Conservation (phyloP, 2,329 filamentous ascomycete genomes). For the Bipolaris oryzae region DNA sequence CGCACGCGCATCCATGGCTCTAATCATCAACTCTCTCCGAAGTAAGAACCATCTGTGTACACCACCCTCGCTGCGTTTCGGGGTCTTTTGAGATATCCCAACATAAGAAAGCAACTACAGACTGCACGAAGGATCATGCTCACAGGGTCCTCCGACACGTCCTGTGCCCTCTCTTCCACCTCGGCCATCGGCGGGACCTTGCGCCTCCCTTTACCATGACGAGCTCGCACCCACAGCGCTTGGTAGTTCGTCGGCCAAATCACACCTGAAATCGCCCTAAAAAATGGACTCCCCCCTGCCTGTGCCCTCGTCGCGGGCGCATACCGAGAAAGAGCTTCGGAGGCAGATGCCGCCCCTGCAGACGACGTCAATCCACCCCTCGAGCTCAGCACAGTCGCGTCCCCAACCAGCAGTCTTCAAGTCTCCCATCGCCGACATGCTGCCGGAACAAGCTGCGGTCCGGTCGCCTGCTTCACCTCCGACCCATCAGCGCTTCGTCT, state of each 20-base stretch:
- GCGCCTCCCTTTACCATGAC: conserved; percentile 32
- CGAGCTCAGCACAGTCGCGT: conserved; percentile 22
- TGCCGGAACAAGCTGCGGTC: conserved; percentile 17
- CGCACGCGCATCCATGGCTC: conserved; percentile 2
- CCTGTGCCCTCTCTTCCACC: conserved; percentile 8
- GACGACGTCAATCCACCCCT: conserved; percentile 29
- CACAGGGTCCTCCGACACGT: conserved; percentile 13
- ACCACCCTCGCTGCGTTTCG: not conserved
- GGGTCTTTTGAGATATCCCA: not conserved
- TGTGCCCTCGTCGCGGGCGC: conserved; percentile 21
- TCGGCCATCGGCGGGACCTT: conserved; percentile 25
- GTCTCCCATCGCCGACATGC: conserved; percentile 19
- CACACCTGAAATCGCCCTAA: not conserved
- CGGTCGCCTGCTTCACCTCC: conserved; percentile 35
- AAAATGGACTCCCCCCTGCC: conserved; percentile 32
- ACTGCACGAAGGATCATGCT: conserved; percentile 27
- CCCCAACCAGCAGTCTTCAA: conserved; percentile 14
- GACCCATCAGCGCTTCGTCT: conserved; percentile 63
- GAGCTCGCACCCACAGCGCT: conserved; percentile 15
- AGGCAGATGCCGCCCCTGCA: conserved; percentile 34
- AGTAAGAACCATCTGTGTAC: no score
- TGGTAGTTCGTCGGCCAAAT: conserved; percentile 9
- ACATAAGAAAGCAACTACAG: not conserved
- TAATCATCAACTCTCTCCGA: not conserved
- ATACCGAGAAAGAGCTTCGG: conserved; percentile 39